phyloP scores from a whole-genome alignment of 2,329 filamentous ascomycete species.

The Rutstroemia sp. region DNA sequence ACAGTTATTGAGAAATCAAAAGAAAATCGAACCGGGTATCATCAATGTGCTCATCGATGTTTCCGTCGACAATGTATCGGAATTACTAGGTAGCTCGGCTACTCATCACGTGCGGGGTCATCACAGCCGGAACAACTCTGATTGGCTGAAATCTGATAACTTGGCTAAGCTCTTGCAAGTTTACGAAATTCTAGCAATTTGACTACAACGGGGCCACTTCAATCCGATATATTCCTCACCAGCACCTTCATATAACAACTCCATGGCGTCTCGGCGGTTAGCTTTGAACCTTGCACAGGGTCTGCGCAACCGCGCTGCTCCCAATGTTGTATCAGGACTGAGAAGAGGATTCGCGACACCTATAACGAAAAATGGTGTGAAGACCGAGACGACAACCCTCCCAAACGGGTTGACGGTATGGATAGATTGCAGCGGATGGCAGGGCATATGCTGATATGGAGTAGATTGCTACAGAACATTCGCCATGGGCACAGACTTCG shows the following conservation, averaged over 20 bases:
- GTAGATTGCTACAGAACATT: constrained; percentile 96
- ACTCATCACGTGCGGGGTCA: constrained; percentile 7
- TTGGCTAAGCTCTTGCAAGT: constrained; percentile 9
- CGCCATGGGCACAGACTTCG: constrained; percentile 95
- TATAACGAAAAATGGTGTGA: constrained; percentile 58
- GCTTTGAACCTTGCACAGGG: constrained; percentile 89
- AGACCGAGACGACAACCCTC: constrained; percentile 92
- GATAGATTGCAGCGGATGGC: not conserved
- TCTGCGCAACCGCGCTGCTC: constrained; percentile 78
- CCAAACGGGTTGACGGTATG: constrained; percentile 93
- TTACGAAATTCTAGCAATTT: constrained; percentile 11
- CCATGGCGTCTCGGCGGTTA: constrained; percentile 94
- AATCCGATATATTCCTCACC: constrained; percentile 14
- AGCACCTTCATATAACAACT: constrained; percentile 20
- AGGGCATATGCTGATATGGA: constrained; percentile 26
- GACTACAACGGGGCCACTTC: constrained; percentile 12
- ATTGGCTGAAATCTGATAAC: constrained; percentile 9
- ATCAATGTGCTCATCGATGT: not conserved
- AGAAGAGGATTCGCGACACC: constrained; percentile 88
- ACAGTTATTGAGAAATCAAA: constrained; percentile 5
- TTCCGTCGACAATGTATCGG: constrained; percentile 10
- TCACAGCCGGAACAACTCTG: constrained; percentile 6
- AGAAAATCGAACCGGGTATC: not conserved
- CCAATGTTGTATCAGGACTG: constrained; percentile 69
- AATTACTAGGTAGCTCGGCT: constrained; percentile 10